Evolutionary conservation across 2,329 filamentous ascomycete species (phyloP).

Genomic region (Pyrenochaeta sp.): DNA sequence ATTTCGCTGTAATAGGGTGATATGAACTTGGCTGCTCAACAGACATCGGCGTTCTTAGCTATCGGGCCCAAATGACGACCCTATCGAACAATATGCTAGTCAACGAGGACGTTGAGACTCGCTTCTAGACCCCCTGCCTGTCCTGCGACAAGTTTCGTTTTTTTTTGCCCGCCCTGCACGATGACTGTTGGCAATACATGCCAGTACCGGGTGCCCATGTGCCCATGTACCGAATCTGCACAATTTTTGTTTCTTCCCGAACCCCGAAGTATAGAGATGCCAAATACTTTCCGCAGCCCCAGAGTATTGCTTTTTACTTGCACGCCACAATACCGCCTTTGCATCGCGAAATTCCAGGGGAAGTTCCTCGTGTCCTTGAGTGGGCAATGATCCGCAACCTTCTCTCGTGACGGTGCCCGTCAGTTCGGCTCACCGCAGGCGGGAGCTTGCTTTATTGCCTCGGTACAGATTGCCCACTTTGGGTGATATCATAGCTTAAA

Average conservation of each 20-base stretch:
- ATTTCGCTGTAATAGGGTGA: conserved; percentile 1
- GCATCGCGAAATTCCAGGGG: conserved; percentile 1
- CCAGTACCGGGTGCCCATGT: conserved; percentile 5
- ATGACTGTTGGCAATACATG: conserved; percentile 7
- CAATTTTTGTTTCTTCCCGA: conserved; percentile 15
- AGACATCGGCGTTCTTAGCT: background rate
- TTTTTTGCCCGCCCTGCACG: conserved; percentile 4
- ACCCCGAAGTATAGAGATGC: conserved; percentile 8
- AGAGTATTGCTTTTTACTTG: conserved; percentile 10
- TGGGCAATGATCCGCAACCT: conserved; percentile 9
- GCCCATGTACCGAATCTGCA: conserved; percentile 14
- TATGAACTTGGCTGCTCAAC: background rate
- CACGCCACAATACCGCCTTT: conserved; percentile 10
- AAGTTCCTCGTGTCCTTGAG: conserved; percentile 1
- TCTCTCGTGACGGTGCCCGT: conserved; percentile 9
- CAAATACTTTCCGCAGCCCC: conserved; percentile 10
- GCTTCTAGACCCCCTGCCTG: conserved; percentile 9
- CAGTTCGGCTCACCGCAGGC: conserved; percentile 11
- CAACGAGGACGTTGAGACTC: conserved; percentile 9
- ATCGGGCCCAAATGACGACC: background rate
- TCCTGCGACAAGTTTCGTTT: conserved; percentile 6
- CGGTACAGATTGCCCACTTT: conserved; percentile 19
- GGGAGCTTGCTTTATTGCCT: conserved; percentile 6
- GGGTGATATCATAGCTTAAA: conserved; percentile 6
- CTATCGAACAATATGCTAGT: background rate